Conservation (phyloP, 164 flowering plant species). For the Brasenia schreberi region DNA sequence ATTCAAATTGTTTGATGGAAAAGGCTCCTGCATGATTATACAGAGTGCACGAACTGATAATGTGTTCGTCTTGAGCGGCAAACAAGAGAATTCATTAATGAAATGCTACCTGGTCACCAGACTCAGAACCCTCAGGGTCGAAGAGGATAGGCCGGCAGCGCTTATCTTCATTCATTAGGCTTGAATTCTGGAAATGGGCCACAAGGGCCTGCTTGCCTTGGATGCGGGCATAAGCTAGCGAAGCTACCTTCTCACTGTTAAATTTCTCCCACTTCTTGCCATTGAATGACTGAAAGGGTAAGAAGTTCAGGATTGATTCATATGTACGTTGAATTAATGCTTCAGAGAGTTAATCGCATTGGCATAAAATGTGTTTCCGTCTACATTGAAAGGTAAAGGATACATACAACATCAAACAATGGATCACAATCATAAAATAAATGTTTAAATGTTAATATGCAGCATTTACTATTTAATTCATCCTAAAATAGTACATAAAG, state of each 20-base stretch:
- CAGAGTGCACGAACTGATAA: not conserved
- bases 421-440: too few relatives aligned
- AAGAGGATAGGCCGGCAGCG: slow-evolving; percentile 94
- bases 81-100: not conserved
- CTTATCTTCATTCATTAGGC: slow-evolving; percentile 98
- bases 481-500: too few relatives aligned
- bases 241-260: slow-evolving; percentile 96
- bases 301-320: not conserved
- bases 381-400: too few relatives aligned
- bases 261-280: slow-evolving; percentile 99
- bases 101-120: slow-evolving; percentile 51
- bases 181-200: slow-evolving; percentile 89
- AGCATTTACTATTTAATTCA: too few relatives aligned
- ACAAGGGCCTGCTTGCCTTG: slow-evolving; percentile 91
- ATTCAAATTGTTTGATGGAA: slow-evolving; percentile 48
- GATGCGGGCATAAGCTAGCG: slow-evolving; percentile 93
- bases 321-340: too few relatives aligned
- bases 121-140: slow-evolving; percentile 50
- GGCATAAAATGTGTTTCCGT: too few relatives aligned
- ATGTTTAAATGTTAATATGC: too few relatives aligned
- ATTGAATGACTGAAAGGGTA: slow-evolving; percentile 62
- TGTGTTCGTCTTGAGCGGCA: not conserved
- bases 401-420: too few relatives aligned
- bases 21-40: slow-evolving; percentile 32
- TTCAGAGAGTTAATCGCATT: too few relatives aligned